A percentile compares a stretch with the other conserved stretches of the same genome.
These are phyloP conservation scores for Mallotus nudiflorus DNA, from an alignment of 345 rosid genomes.

Conservation along the genomic window DNA sequence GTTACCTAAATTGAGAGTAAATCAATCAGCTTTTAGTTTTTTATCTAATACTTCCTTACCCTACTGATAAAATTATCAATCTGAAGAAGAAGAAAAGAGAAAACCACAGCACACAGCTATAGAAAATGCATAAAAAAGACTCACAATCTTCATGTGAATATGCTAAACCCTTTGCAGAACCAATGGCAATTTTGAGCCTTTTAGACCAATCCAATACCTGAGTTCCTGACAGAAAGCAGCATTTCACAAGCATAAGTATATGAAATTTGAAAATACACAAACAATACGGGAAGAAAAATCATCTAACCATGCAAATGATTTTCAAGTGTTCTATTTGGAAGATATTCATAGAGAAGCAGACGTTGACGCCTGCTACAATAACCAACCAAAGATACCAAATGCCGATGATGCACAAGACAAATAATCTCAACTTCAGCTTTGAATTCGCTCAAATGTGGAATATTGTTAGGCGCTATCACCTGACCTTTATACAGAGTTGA, in stretches of 20 bases:
- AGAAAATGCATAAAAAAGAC: slow-evolving; percentile 30
- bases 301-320: slow-evolving; percentile 85
- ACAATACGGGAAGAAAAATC: not conserved
- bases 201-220: slow-evolving; percentile 76
- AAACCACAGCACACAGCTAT: not conserved
- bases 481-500: too few species aligned
- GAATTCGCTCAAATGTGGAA: too few species aligned
- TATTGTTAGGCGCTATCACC: too few species aligned
- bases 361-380: slow-evolving; percentile 64
- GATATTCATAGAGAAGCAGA: slow-evolving; percentile 84
- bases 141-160: slow-evolving; percentile 96
- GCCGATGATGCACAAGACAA: slow-evolving; percentile 91
- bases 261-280: not conserved
- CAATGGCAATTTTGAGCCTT: slow-evolving; percentile 84
- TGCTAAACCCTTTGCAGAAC: slow-evolving; percentile 97
- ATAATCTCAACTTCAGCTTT: slow-evolving; percentile 95
- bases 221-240: slow-evolving; percentile 34
- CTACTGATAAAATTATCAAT: not conserved
- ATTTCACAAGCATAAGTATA: slow-evolving; percentile 3
- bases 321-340: slow-evolving; percentile 88
- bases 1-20: slow-evolving; percentile 51
- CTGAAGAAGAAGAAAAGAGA: not conserved
- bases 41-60: too few species aligned
- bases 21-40: not conserved
- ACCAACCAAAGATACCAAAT: slow-evolving; percentile 91